Percentiles rank a stretch among this genome's conserved stretches.
Evolutionary conservation across 2,329 filamentous ascomycete species (phyloP).

Genomic region (Alternaria triticina): DNA sequence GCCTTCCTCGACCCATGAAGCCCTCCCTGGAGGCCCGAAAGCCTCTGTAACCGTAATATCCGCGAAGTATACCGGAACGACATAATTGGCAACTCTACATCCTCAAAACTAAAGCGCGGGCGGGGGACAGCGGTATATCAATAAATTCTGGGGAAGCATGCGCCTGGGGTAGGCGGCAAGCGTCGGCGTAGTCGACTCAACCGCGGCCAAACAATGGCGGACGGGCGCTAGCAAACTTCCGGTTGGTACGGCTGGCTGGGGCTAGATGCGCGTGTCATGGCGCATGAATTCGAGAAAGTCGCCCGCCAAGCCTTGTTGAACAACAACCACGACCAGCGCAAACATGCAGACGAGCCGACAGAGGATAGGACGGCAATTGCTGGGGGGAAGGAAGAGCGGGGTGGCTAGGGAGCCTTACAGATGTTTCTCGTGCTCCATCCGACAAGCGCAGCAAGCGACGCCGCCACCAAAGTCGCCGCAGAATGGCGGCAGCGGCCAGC

Average conservation of each 20-base stretch:
- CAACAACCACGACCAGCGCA: slow-evolving; percentile 19
- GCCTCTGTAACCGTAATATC: slow-evolving; percentile 27
- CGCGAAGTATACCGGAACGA: slow-evolving; percentile 41
- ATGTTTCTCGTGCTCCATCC: slow-evolving; percentile 59
- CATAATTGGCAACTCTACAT: slow-evolving; percentile 41
- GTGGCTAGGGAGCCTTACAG: slow-evolving; percentile 47
- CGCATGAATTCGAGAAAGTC: slow-evolving; percentile 29
- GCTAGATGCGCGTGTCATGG: slow-evolving; percentile 36
- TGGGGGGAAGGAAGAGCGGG: slow-evolving; percentile 22
- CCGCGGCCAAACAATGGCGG: slow-evolving; percentile 2
- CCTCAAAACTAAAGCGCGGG: not conserved
- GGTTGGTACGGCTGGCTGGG: not conserved
- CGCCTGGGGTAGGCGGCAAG: slow-evolving; percentile 29
- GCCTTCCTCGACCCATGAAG: slow-evolving; percentile 25
- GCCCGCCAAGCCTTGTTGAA: slow-evolving; percentile 34
- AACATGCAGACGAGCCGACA: slow-evolving; percentile 36
- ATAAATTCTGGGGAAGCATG: slow-evolving; percentile 33
- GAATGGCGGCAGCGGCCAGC: slow-evolving; percentile 46
- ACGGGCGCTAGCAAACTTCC: slow-evolving; percentile 13
- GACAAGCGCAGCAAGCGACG: slow-evolving; percentile 47
- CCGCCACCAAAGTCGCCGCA: slow-evolving; percentile 47
- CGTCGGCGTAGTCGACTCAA: slow-evolving; percentile 29
- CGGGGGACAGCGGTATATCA: slow-evolving; percentile 22
- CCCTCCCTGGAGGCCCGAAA: slow-evolving; percentile 16
- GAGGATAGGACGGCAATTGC: slow-evolving; percentile 40